Percentiles rank a stretch among this genome's conserved stretches.
phyloP scores from a whole-genome alignment of 768 basidiomycete genomes.

The Mycena leptocephala region DNA sequence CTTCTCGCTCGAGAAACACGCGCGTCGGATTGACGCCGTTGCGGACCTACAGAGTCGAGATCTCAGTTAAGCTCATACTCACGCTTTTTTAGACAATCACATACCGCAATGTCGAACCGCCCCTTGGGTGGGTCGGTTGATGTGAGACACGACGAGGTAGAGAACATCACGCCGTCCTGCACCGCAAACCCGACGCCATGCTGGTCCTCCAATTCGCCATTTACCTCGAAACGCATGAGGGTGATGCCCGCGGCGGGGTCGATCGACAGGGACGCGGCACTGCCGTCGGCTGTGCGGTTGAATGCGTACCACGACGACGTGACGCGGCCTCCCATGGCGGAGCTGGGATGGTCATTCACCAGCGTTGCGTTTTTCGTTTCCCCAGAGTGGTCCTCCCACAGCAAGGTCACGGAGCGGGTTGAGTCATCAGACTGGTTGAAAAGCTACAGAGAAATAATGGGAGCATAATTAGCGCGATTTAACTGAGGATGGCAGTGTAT shows the following conservation, averaged over 20 bases:
- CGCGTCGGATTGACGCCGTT: background rate
- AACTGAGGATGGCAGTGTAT: too few relatives aligned
- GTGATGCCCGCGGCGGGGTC: background rate
- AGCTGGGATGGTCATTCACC: background rate
- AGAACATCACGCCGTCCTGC: background rate
- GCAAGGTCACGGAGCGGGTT: background rate
- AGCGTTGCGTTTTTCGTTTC: background rate
- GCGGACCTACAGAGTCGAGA: too few relatives aligned
- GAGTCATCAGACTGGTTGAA: background rate
- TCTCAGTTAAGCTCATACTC: too few relatives aligned
- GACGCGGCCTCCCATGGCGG: background rate
- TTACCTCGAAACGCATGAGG: background rate
- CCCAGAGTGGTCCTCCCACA: background rate
- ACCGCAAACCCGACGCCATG: too few relatives aligned
- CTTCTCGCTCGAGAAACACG: background rate
- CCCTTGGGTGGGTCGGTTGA: background rate
- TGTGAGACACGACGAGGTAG: background rate
- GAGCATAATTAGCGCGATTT: too few relatives aligned
- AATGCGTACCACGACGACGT: background rate
- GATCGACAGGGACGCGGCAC: background rate
- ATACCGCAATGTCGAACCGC: background rate
- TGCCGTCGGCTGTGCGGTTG: background rate
- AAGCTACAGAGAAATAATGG: background rate
- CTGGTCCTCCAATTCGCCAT: background rate
- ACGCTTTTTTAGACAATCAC: background rate